Conservation (phyloP, 1,284 basidiomycete genomes). For the Pseudozyma thailandica region DNA sequence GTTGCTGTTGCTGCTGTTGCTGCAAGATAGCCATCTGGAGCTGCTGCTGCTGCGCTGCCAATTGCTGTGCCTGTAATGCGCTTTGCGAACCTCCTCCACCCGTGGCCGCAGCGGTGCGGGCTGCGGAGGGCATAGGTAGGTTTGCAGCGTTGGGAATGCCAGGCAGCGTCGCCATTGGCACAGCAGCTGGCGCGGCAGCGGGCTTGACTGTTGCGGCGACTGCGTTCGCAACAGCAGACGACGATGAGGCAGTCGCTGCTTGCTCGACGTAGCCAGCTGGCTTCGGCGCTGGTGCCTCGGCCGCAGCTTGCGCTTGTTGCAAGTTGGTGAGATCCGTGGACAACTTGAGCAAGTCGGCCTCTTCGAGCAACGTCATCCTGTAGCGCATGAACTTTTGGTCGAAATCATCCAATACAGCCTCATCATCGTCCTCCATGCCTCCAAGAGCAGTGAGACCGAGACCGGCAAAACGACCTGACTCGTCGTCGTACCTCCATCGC, state of each 20-base stretch:
- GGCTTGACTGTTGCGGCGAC: constrained; percentile 25
- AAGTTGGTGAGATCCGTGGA: constrained; percentile 66
- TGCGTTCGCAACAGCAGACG: constrained; percentile 18
- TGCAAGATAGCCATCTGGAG: constrained; percentile 44
- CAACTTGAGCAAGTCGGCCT: constrained; percentile 63
- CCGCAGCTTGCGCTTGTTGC: constrained; percentile 63
- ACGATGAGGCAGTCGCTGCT: constrained; percentile 14
- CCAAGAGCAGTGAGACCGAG: constrained; percentile 64
- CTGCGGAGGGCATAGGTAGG: constrained; percentile 38
- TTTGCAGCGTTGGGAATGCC: constrained; percentile 24
- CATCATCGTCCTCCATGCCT: constrained; percentile 67
- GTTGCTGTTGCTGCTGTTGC: constrained; percentile 42
- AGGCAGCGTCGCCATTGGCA: constrained; percentile 29
- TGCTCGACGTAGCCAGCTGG: constrained; percentile 51
- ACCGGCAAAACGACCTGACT: constrained; percentile 63
- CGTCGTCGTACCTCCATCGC: constrained; percentile 67
- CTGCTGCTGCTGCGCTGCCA: constrained; percentile 39
- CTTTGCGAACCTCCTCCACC: constrained; percentile 38
- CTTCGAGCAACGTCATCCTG: constrained; percentile 65
- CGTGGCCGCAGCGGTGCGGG: constrained; percentile 34
- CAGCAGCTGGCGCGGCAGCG: constrained; percentile 14
- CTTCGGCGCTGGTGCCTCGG: constrained; percentile 52
- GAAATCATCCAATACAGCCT: constrained; percentile 66
- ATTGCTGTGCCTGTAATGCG: constrained; percentile 38
- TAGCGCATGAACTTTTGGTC: constrained; percentile 67